Percentiles rank a stretch among this genome's conserved stretches.
phyloP scores from a whole-genome alignment of 2,329 filamentous ascomycete genomes.

The Aspergillus ibericus region DNA sequence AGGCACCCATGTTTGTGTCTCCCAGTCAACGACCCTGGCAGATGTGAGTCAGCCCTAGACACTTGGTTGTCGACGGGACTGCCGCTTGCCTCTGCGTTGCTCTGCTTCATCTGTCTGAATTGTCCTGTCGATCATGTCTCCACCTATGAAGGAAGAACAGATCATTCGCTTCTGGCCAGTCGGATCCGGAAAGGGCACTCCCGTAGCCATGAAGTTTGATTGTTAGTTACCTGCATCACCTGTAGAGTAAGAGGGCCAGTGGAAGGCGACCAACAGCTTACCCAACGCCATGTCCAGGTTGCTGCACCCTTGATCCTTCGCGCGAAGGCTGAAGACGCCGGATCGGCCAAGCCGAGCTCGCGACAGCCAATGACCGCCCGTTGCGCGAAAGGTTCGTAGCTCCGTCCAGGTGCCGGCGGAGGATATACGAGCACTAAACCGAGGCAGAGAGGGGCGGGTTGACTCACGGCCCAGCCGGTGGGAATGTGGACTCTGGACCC shows the following conservation, averaged over 20 bases:
- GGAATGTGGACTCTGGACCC: constrained; percentile 5
- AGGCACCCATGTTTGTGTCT: neutral
- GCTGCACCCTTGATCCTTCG: neutral
- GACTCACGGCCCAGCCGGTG: neutral
- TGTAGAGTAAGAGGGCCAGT: neutral
- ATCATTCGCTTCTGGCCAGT: neutral
- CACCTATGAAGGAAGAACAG: neutral
- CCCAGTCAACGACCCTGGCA: neutral
- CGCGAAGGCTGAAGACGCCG: neutral
- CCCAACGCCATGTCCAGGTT: neutral
- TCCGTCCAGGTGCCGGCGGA: neutral
- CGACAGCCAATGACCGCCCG: neutral
- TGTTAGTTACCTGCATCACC: neutral
- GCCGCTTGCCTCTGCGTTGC: neutral
- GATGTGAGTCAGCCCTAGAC: neutral
- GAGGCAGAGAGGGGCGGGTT: neutral
- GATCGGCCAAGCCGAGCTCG: neutral
- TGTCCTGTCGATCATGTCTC: neutral
- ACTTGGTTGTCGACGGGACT: neutral
- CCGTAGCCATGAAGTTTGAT: neutral
- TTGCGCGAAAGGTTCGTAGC: neutral
- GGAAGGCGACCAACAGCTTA: neutral
- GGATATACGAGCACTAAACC: constrained; percentile 2
- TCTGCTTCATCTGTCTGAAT: neutral
- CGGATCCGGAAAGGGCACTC: neutral